Evolutionary conservation across 164 flowering plant species (phyloP).

Genomic region (Litsea cubeba): DNA sequence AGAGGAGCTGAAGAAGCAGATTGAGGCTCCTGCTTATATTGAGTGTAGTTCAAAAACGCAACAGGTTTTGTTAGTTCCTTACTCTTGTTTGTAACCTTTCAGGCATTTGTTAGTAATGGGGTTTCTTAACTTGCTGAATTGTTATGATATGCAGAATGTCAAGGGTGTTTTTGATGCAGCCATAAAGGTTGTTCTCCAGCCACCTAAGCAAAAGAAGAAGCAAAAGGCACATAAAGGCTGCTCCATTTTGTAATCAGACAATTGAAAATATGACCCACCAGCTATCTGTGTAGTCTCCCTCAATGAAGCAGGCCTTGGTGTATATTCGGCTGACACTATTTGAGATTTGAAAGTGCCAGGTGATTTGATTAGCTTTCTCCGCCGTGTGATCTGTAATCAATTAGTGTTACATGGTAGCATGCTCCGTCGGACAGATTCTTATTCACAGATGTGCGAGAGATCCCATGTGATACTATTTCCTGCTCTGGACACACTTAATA

Average conservation of each 20-base stretch:
- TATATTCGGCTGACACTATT: conserved; percentile 31
- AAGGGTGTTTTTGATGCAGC: conserved; percentile 92
- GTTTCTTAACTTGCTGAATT: background rate
- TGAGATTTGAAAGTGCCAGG: conserved; percentile 22
- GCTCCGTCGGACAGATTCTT: conserved; percentile 1
- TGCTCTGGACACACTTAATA: conserved; percentile 8
- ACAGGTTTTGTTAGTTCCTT: conserved; percentile 35
- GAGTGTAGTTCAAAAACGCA: conserved; percentile 91
- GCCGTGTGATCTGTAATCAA: conserved; percentile 27
- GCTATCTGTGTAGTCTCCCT: conserved; percentile 13
- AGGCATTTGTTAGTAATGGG: background rate
- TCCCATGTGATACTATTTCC: conserved; percentile 5
- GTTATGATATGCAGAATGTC: conserved; percentile 56
- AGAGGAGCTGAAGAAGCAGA: conserved; percentile 72
- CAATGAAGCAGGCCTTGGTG: conserved; percentile 25
- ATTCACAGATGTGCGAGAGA: conserved; percentile 16
- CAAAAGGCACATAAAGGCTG: conserved; percentile 54
- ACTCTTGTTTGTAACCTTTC: background rate
- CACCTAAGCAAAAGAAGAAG: conserved; percentile 84
- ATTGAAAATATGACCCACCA: conserved; percentile 13
- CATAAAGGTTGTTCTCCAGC: conserved; percentile 87
- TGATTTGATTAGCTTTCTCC: conserved; percentile 20
- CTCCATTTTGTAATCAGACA: conserved; percentile 54
- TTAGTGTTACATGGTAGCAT: conserved; percentile 10
- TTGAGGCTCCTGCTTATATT: conserved; percentile 79